Conservation (phyloP, 2,329 filamentous ascomycete species). For the Colletotrichum tabaci region DNA sequence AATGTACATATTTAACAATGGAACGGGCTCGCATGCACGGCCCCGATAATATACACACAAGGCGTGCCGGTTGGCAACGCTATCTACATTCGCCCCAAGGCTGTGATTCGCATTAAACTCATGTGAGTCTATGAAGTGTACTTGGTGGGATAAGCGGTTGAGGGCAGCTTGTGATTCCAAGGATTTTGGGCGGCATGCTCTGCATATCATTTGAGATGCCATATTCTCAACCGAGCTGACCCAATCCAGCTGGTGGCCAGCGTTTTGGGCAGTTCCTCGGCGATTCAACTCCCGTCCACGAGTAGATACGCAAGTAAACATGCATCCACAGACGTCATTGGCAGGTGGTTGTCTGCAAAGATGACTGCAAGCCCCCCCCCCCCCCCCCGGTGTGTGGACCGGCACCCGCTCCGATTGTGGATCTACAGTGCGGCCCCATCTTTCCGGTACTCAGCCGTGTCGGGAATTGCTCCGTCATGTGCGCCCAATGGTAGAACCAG, state of each 20-base stretch:
- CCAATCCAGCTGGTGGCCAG: neutral
- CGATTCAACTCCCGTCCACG: too few species aligned
- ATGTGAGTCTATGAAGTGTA: too few species aligned
- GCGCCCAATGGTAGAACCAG: neutral
- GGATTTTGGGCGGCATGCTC: too few species aligned
- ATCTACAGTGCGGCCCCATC: neutral
- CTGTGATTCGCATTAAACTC: too few species aligned
- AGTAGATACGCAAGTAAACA: neutral
- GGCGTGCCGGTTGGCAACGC: slow-evolving; percentile 1
- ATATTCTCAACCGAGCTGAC: neutral
- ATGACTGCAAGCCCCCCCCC: neutral
- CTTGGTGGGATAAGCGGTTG: too few species aligned
- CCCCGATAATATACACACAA: slow-evolving; percentile 17
- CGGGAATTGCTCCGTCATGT: neutral
- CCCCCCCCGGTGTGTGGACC: too few species aligned
- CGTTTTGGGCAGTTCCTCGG: too few species aligned
- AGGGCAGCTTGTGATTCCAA: too few species aligned
- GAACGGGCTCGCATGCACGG: neutral
- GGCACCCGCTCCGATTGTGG: neutral
- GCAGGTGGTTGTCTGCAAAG: neutral
- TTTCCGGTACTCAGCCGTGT: neutral
- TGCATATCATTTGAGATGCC: too few species aligned
- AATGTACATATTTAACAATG: slow-evolving; percentile 11
- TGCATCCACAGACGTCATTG: neutral
- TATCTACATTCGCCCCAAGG: neutral